Percentiles rank a stretch among this genome's conserved stretches.
Conservation (phyloP, 2,329 filamentous ascomycete genomes). For the Aphanoascus verrucosus region DNA sequence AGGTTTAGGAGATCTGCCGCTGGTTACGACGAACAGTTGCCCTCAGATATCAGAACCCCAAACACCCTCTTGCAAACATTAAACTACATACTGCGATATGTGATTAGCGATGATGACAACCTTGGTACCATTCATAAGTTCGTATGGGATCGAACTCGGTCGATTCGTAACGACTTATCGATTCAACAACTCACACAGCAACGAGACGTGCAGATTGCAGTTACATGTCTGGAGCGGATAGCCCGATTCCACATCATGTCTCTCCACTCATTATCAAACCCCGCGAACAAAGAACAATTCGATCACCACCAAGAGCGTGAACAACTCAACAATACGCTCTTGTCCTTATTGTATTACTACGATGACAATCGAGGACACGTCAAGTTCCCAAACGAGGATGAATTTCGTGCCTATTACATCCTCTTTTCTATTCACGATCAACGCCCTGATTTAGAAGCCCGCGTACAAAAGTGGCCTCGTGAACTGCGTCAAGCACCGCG, state of each 20-base stretch:
- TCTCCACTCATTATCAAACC: constrained; percentile 47
- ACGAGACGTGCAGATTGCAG: constrained; percentile 47
- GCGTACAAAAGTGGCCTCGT: constrained; percentile 46
- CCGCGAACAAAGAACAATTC: constrained; percentile 43
- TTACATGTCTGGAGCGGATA: constrained; percentile 53
- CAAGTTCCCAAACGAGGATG: constrained; percentile 48
- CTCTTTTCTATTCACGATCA: constrained; percentile 45
- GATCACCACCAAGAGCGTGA: constrained; percentile 52
- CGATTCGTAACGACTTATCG: constrained; percentile 54
- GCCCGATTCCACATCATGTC: constrained; percentile 54
- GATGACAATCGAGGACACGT: constrained; percentile 44
- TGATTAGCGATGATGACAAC: constrained; percentile 42
- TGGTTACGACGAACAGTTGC: constrained; percentile 52
- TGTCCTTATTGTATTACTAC: constrained; percentile 52
- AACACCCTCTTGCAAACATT: constrained; percentile 37
- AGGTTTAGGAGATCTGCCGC: constrained; percentile 53
- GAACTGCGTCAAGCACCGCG: constrained; percentile 42
- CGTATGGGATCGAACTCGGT: constrained; percentile 55
- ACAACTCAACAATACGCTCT: constrained; percentile 52
- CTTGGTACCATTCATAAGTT: constrained; percentile 49
- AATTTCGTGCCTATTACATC: constrained; percentile 54
- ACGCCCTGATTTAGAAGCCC: constrained; percentile 46
- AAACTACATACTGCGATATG: constrained; percentile 40
- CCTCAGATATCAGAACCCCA: constrained; percentile 53
- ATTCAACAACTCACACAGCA: constrained; percentile 49